Conservation (phyloP, 2,329 filamentous ascomycete species). For the Lecanicillium sp. region DNA sequence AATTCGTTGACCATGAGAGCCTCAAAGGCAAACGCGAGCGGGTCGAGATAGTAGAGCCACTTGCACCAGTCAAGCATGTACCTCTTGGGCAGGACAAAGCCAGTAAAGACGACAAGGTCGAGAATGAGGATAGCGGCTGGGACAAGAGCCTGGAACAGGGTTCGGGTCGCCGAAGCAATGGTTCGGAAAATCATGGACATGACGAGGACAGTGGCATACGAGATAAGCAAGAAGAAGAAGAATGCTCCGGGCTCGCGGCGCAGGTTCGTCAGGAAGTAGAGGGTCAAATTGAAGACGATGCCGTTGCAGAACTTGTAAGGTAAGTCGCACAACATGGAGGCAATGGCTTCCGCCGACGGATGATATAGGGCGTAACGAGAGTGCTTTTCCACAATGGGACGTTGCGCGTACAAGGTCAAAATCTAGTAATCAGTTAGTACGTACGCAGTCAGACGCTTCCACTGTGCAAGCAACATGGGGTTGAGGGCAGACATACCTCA, state of each 20-base stretch:
- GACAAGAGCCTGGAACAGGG: slow-evolving; percentile 56
- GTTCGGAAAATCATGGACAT: slow-evolving; percentile 87
- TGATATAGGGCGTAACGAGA: slow-evolving; percentile 81
- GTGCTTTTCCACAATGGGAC: slow-evolving; percentile 89
- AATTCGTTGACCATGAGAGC: slow-evolving; percentile 81
- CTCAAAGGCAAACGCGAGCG: slow-evolving; percentile 75
- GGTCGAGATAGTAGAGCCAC: slow-evolving; percentile 79
- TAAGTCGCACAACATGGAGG: slow-evolving; percentile 79
- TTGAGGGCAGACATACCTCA: slow-evolving; percentile 49
- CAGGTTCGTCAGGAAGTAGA: slow-evolving; percentile 86
- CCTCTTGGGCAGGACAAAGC: slow-evolving; percentile 55
- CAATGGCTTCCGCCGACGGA: slow-evolving; percentile 78
- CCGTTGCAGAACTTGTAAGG: slow-evolving; percentile 66
- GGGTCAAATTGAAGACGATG: slow-evolving; percentile 66
- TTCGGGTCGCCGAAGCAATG: slow-evolving; percentile 69
- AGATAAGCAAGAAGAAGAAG: slow-evolving; percentile 79
- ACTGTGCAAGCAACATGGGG: too few relatives aligned
- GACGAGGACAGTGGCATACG: slow-evolving; percentile 62
- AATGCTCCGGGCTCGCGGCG: slow-evolving; percentile 66
- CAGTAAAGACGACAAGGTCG: slow-evolving; percentile 61
- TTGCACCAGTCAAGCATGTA: slow-evolving; percentile 76
- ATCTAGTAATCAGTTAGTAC: slow-evolving; percentile 42
- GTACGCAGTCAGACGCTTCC: too few relatives aligned
- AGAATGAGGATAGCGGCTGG: slow-evolving; percentile 55
- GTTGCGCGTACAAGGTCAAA: slow-evolving; percentile 77